Evolutionary conservation across 768 basidiomycete species (phyloP), one percentile per base, ranked within the genome.

Genomic region (Amanita polypyramis): DNA sequence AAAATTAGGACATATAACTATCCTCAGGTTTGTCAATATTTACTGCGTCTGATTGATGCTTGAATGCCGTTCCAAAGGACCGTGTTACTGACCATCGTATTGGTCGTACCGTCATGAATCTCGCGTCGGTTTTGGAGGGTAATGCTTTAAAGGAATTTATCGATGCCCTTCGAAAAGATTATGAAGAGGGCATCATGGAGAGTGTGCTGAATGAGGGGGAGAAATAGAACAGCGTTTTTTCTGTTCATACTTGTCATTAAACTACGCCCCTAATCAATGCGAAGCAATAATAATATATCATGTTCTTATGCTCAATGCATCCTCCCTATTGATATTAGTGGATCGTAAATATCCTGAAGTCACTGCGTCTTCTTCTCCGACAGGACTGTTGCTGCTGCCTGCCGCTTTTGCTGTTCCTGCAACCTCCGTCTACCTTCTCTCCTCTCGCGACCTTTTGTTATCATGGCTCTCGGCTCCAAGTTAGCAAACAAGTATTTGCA

Each of bases 1-100:
- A 98, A 97, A 62, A 86, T 98, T 49, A 70, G 96, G 52, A 98
- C 96, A 3, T 98, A 97, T 64, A 97, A 96, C 57, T 94, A 83
- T 62, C 78, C 90, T 1, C 92, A 93, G 72, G 90, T n/a, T 10
- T 41, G 35, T 17, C 38, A 32, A 35, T 21, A 29, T 37, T 10
- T 37, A 35, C 4, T 27, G 32, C 35, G 39, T 15, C 7, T 32
- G 12, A 9, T 36, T 27, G 42, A 11, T 43, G 19, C 15, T 11
- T n/a, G 17, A 17, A 6, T 50, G 32, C 21, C 33, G 21, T 15
- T 17, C 12, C 9, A 12, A 36, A 27, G 84, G 91, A 92, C 53
- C 83, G 93, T 8, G 79, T 97, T 8, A 98, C 94, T 2, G 94
- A 96, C 61, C 94, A 97, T 56, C 76, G 93, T 0, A 80, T 96